These are phyloP conservation scores for Cyclaneusma minus DNA, from an alignment of 2,329 filamentous ascomycete genomes.

Conservation along the genomic window DNA sequence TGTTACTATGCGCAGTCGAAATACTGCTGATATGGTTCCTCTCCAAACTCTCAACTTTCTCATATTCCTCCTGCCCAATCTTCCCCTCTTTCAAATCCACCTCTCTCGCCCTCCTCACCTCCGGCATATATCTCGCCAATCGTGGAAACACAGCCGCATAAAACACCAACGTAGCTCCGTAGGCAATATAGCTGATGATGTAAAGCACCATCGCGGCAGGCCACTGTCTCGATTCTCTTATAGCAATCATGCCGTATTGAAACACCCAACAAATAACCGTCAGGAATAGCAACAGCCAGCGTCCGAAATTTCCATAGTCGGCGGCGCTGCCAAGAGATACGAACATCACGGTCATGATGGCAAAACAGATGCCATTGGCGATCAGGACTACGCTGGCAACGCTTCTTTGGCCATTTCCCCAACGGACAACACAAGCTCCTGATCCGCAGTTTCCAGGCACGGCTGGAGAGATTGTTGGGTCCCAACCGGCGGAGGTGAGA, in stretches of 20 bases:
- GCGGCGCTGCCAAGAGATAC: conserved; percentile 24
- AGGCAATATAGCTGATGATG: conserved; percentile 23
- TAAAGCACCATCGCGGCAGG: conserved; percentile 24
- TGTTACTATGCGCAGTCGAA: conserved; percentile 26
- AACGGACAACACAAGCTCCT: conserved; percentile 22
- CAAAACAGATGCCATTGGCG: conserved; percentile 25
- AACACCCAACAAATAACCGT: conserved; percentile 24
- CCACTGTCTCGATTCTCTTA: conserved; percentile 22
- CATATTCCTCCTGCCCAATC: conserved; percentile 22
- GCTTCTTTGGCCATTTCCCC: conserved; percentile 21
- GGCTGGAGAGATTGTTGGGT: conserved; percentile 18
- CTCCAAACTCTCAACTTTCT: conserved; percentile 24
- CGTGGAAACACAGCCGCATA: conserved; percentile 25
- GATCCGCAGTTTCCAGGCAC: conserved; percentile 11
- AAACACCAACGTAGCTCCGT: conserved; percentile 25
- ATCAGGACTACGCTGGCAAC: conserved; percentile 24
- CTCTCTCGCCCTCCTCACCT: conserved; percentile 24
- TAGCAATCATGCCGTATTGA: conserved; percentile 24
- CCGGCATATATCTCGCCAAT: conserved; percentile 23
- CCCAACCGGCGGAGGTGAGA: conserved; percentile 21
- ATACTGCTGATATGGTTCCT: conserved; percentile 25
- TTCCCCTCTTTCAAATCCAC: conserved; percentile 23
- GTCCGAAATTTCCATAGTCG: conserved; percentile 25
- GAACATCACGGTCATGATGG: conserved; percentile 26
- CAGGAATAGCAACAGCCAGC: conserved; percentile 23